Evolutionary conservation across 371 early-diverging fungal species (phyloP), one percentile per base, ranked within the genome.

Genomic region (Phascolomyces articulosus): DNA sequence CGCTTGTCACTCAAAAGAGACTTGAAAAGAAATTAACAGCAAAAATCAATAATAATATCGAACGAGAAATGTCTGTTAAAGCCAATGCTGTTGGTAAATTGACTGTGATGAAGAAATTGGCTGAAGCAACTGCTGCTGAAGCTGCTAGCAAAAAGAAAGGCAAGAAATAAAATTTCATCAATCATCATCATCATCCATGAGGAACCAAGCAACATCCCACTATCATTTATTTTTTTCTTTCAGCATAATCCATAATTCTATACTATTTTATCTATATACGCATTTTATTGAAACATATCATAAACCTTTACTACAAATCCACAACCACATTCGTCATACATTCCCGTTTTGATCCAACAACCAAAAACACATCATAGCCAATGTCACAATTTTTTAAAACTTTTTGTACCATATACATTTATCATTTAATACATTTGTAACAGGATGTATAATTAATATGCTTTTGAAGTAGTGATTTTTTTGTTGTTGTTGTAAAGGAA

Each of bases 61-160:
- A 89, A 67, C 76, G 75, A 29, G 83, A 85, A 71, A 89, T 89
- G 90, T 83, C 90, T 6, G 80, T 86, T 23, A 79, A 85, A 54
- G 90, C 90, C 11, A 87, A 86, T 56, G 87, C 90, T n/a, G 82
- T 85, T 31, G 88, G 90, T 72, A 89, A 89, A 69, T 62, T 89
- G 23, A 89, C 87, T 18, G 86, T 89, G 58, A 87, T 89, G 87
- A 89, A 89, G 73, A 73, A 78, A 20, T 55, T 85, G 20, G 88
- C 88, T 16, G 86, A 84, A 23, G 79, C 75, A 34, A 67, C 74
- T 26, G 74, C 75, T 16, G 73, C 77, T 27, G 73, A 71, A 10
- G 62, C 66, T 1, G 72, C 74, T 40, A 68, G 68, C 21, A 75
- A 76, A 55, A 72, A 70, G 56, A 40, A 40, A 23, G 40, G 44